Conservation (phyloP, 345 rosid species). For the Citrus inodora region DNA sequence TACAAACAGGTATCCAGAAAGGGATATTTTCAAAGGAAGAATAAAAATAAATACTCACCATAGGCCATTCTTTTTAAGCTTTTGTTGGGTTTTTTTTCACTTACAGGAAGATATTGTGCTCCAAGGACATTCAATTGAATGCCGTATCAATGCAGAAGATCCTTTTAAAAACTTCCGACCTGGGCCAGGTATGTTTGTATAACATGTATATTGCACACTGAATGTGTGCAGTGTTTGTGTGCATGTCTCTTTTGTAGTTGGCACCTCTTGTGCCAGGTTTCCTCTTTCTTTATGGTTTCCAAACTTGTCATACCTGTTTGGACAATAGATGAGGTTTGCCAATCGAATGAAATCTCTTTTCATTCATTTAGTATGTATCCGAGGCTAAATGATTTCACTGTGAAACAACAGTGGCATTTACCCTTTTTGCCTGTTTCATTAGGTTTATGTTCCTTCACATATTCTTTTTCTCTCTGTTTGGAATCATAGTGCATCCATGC, state of each 20-base stretch:
- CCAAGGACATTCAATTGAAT: constrained; percentile 96
- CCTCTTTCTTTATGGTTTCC: background rate
- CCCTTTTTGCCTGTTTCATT: background rate
- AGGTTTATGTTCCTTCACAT: background rate
- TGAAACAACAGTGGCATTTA: background rate
- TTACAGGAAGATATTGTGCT: constrained; percentile 91
- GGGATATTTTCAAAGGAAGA: background rate
- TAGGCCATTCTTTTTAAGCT: background rate
- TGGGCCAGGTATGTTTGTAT: constrained; percentile 70
- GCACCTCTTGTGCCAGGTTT: background rate
- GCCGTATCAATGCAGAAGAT: constrained; percentile 98
- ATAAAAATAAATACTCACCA: background rate
- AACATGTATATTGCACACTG: background rate
- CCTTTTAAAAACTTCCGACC: constrained; percentile 97
- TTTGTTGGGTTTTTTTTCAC: background rate
- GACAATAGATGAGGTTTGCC: background rate
- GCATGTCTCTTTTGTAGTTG: background rate
- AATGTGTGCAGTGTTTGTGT: background rate
- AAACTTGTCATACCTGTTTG: background rate
- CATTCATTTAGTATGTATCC: background rate
- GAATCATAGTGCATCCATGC: background rate
- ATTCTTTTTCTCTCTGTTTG: background rate
- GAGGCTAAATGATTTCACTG: background rate
- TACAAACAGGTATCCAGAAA: constrained; percentile 65
- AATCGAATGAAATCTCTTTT: background rate